Conservation (phyloP, 2,329 filamentous ascomycete species). For the Onygenales sp. region DNA sequence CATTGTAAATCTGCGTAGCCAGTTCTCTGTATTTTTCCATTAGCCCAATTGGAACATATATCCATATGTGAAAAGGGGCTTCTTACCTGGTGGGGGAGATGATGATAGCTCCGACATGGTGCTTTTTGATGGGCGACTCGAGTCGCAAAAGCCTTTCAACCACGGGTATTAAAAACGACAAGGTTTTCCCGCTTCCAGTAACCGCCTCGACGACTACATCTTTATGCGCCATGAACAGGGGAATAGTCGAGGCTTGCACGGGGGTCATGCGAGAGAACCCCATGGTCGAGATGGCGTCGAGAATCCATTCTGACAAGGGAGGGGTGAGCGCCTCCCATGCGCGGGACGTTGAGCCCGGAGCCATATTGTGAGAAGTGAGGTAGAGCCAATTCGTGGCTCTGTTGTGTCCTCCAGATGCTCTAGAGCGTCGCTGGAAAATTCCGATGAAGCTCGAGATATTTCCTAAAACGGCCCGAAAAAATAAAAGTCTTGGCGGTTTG, state of each 20-base stretch:
- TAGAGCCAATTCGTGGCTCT: no score
- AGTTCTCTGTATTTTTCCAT: slow-evolving; percentile 54
- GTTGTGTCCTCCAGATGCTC: no score
- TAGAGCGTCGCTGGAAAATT: not conserved
- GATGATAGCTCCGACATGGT: slow-evolving; percentile 84
- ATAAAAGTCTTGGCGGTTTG: not conserved
- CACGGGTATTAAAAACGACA: slow-evolving; percentile 75
- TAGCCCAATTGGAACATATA: slow-evolving; percentile 3
- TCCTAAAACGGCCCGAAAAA: not conserved
- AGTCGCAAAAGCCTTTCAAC: slow-evolving; percentile 72
- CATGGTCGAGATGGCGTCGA: slow-evolving; percentile 75
- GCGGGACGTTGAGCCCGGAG: slow-evolving; percentile 30
- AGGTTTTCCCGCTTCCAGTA: slow-evolving; percentile 83
- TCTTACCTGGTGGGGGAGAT: slow-evolving; percentile 67
- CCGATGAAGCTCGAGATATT: not conserved
- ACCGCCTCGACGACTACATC: slow-evolving; percentile 91
- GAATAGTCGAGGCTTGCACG: slow-evolving; percentile 86
- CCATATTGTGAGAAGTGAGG: not conserved
- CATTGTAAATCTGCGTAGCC: slow-evolving; percentile 78
- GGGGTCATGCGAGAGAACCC: slow-evolving; percentile 83
- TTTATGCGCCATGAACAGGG: slow-evolving; percentile 79
- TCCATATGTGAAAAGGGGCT: not conserved
- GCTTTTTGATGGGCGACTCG: slow-evolving; percentile 74
- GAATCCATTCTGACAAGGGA: slow-evolving; percentile 68
- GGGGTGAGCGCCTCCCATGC: slow-evolving; percentile 63